Evolutionary conservation across 2,329 filamentous ascomycete species (phyloP), one percentile per base, ranked within the genome.

Genomic region (Colletotrichum trifolii): DNA sequence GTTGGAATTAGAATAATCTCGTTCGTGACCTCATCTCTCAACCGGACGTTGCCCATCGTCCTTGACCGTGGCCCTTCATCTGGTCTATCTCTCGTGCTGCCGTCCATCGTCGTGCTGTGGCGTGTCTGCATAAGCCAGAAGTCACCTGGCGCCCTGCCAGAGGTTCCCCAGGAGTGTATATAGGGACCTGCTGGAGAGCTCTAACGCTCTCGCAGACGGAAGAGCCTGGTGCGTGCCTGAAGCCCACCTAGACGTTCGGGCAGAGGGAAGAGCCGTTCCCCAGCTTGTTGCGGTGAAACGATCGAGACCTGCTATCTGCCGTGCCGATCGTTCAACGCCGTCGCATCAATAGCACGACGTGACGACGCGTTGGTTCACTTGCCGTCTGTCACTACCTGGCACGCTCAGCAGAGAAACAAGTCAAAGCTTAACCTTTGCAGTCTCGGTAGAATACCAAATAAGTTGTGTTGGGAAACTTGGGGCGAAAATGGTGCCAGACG

Each of bases 1-100:
- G 54, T 76, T 2, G 83, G 83, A 15, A 85, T 78, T 17, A 85
- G 73, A 39, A 85, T 81, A 66, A 84, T 80, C 56, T 81, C 74
- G 67, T 83, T 79, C 10, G 79, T 82, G 36, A 78, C 73, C 48
- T 74, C 72, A 56, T 81, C 70, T 45, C 79, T 76, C 33, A 83
- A 74, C 13, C 76, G 79, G 35, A 83, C 75, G 56, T 79, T 78
- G 43, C 81, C 81, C 34, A 82, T 68, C 4, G 77, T 78, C 53
- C 69, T 70, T 49, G 66, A 58, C 36, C 58, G 68, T 34, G 38
- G 38, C 6, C 48, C 50, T 33, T 66, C 57, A 34, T 38, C 56
- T 17, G 12, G 15, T 17, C 6, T 43, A 33, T 39, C 35, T 11
- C 17, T 42, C n/a, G 49, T 13, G n/a, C 35, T 49, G 35, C 25